Conservation (phyloP, 2,329 filamentous ascomycete genomes). For the Scedosporium minutisporum region DNA sequence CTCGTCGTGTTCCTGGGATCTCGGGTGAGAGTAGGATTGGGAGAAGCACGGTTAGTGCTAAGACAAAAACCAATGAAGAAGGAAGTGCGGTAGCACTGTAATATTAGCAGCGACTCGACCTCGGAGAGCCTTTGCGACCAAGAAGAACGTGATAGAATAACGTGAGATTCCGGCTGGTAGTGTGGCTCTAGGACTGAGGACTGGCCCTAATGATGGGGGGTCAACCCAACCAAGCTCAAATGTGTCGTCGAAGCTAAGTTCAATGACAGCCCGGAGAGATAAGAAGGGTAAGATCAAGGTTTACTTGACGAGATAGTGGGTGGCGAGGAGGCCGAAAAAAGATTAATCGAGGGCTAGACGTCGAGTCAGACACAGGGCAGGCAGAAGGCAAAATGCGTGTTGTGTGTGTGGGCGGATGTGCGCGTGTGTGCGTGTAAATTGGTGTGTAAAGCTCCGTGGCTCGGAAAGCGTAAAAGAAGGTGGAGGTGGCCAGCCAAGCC, state of each 20-base stretch:
- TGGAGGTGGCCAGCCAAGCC: slow-evolving; percentile 1
- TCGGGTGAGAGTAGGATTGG: not conserved
- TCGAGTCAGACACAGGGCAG: not conserved
- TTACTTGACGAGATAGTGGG: not conserved
- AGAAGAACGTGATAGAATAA: not conserved
- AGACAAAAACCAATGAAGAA: slow-evolving; percentile 6
- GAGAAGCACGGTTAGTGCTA: not conserved
- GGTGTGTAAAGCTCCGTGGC: not conserved
- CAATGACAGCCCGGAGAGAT: not conserved
- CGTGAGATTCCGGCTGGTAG: not conserved
- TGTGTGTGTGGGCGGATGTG: not conserved
- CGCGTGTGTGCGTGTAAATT: not conserved
- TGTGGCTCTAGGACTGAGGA: not conserved
- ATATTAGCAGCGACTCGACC: not conserved
- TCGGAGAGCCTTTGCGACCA: not conserved
- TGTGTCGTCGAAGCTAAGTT: not conserved
- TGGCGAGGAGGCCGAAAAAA: not conserved
- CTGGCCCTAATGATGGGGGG: not conserved
- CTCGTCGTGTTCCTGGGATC: not conserved
- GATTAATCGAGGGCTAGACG: not conserved
- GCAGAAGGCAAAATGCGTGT: not conserved
- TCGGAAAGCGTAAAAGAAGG: slow-evolving; percentile 1
- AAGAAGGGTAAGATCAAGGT: not conserved
- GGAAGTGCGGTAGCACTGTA: not conserved
- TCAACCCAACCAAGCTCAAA: not conserved